Evolutionary conservation across 345 rosid species (phyloP).

Genomic region (Camelina sativa): DNA sequence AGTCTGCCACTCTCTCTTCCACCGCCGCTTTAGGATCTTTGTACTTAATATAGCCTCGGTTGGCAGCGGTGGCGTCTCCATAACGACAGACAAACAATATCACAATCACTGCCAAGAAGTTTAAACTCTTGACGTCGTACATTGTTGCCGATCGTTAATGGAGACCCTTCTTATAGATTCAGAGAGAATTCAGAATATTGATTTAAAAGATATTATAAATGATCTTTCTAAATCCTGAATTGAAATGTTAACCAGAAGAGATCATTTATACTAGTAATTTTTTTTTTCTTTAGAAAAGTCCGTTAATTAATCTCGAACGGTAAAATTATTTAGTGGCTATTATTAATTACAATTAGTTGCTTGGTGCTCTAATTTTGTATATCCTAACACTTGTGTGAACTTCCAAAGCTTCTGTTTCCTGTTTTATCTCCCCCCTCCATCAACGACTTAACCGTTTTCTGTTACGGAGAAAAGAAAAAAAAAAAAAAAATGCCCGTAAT

Average conservation of each 20-base stretch:
- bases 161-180: conserved; percentile 11
- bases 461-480: not conserved
- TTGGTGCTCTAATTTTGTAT: conserved; percentile 14
- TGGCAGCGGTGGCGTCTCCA: conserved; percentile 33
- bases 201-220: not conserved
- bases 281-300: not conserved
- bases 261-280: conserved; percentile 3
- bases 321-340: not conserved
- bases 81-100: conserved; percentile 27
- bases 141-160: conserved; percentile 33
- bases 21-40: conserved; percentile 53
- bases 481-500: not conserved
- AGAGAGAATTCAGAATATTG: conserved; percentile 35
- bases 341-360: not conserved
- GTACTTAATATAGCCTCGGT: conserved; percentile 44
- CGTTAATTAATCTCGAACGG: conserved; percentile 28
- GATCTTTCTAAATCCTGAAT: conserved; percentile 34
- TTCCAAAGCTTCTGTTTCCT: not conserved
- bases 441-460: conserved; percentile 12
- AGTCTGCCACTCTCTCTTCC: conserved; percentile 51
- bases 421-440: not conserved
- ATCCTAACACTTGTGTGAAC: conserved; percentile 32
- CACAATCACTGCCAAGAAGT: conserved; percentile 29
- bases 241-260: not conserved
- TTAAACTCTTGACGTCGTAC: conserved; percentile 15